Evolutionary conservation across 768 basidiomycete species (phyloP), one percentile per base, ranked within the genome.

Genomic region (Agaricus subrufescens): DNA sequence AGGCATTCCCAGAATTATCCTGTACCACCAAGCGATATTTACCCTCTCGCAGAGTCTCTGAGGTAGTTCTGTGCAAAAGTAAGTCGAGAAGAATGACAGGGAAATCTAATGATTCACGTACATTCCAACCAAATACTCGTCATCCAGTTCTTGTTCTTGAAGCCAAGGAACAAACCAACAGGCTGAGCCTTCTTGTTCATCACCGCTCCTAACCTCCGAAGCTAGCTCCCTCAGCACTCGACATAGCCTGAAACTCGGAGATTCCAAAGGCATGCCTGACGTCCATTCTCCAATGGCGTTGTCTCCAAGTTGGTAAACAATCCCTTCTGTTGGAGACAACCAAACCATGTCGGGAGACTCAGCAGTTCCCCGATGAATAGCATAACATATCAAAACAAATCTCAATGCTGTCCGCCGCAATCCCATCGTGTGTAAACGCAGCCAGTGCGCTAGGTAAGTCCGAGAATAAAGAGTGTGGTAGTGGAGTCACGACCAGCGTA

Each of bases 121-220:
- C 70, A 71, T 46, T 2, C 65, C 61, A 11, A 63, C 58, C 46
- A 58, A 56, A 52, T 63, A 64, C n/a, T 49, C 58, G 23, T 62
- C 64, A n/a, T 52, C 59, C 50, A 58, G 59, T 40, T 60, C 50
- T 37, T 62, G 57, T 25, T 67, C 58, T 9, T 34, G 30, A 10
- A 68, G 66, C 63, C 62, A 63, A 19, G 66, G 60, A 7, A 59
- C 34, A 11, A 46, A 19, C 23, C 68, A 68, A 52, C 70, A 70
- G 2, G 40, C 52, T 30, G 37, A 37, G 19, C 44, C 52, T 38
- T 48, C 52, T 25, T n/a, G 49, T 19, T 34, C 31, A 29, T 51
- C 57, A 37, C 42, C 45, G 10, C 30, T 38, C 48, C 58, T 47
- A 52, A 15, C 42, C 4, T 29, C 11, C 11, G 44, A 19, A 30